Percentiles rank a stretch among this genome's conserved stretches.
These are phyloP conservation scores for Henckelia pumila DNA, from an alignment of 257 asterid species.

Conservation along the genomic window DNA sequence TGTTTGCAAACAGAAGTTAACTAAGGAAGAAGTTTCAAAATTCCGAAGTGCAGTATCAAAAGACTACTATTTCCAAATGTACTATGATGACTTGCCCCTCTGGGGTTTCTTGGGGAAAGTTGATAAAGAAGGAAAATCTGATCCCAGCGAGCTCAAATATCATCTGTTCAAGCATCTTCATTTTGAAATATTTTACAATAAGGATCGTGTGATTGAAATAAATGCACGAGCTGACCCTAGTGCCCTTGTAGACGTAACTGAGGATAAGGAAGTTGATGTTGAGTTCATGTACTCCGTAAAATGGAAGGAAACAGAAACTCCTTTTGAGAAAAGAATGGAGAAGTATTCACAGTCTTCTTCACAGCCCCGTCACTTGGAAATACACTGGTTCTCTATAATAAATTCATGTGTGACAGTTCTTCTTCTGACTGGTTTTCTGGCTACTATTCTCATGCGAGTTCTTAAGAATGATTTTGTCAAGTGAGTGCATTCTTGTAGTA, in stretches of 20 bases:
- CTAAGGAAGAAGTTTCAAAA: slow-evolving; percentile 39
- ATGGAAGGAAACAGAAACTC: slow-evolving; percentile 52
- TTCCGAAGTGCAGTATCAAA: slow-evolving; percentile 52
- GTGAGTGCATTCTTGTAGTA: slow-evolving; percentile 31
- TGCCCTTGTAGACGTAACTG: slow-evolving; percentile 50
- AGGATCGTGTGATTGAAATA: slow-evolving; percentile 39
- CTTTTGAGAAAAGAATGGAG: slow-evolving; percentile 61
- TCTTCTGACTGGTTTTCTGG: slow-evolving; percentile 58
- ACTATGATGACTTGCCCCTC: slow-evolving; percentile 60
- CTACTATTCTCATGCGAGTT: slow-evolving; percentile 60
- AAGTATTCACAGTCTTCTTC: slow-evolving; percentile 55
- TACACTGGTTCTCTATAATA: slow-evolving; percentile 62
- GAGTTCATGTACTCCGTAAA: slow-evolving; percentile 51
- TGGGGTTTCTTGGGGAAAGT: slow-evolving; percentile 68
- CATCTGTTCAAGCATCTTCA: slow-evolving; percentile 43
- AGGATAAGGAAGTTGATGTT: slow-evolving; percentile 44
- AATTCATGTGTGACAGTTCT: slow-evolving; percentile 66
- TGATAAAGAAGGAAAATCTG: slow-evolving; percentile 46
- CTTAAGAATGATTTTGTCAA: slow-evolving; percentile 50
- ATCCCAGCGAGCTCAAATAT: slow-evolving; percentile 49
- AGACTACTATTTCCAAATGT: slow-evolving; percentile 63
- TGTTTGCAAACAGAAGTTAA: slow-evolving; percentile 38
- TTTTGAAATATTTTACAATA: slow-evolving; percentile 38
- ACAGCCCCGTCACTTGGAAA: slow-evolving; percentile 54
- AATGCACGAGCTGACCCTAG: slow-evolving; percentile 48